Conservation (phyloP, 1,284 basidiomycete genomes). For the Trichosporon inkin region DNA sequence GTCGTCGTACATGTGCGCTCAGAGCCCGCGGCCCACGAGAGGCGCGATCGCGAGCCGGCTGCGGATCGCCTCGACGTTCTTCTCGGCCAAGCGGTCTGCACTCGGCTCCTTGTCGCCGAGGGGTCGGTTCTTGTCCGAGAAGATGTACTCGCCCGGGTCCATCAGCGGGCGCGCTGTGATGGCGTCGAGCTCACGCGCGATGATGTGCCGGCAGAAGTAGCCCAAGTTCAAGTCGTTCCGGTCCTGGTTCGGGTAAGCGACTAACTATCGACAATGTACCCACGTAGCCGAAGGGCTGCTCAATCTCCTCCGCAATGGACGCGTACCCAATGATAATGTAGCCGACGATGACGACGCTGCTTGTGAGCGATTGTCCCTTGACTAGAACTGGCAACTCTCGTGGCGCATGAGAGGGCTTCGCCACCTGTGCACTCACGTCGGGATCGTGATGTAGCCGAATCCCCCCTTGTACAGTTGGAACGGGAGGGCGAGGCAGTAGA, state of each 20-base stretch:
- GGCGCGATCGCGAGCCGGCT: slow-evolving; percentile 5
- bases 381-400: not conserved
- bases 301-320: slow-evolving; percentile 39
- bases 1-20: too few relatives aligned
- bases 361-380: not conserved
- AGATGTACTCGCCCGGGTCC: slow-evolving; percentile 39
- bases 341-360: slow-evolving; percentile 16
- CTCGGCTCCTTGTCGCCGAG: slow-evolving; percentile 20
- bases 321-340: slow-evolving; percentile 50
- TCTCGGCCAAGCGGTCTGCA: slow-evolving; percentile 8
- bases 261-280: not conserved
- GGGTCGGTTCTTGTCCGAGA: slow-evolving; percentile 26
- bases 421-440: slow-evolving; percentile 42
- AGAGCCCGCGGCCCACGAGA: not conserved
- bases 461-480: slow-evolving; percentile 61
- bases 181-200: slow-evolving; percentile 45
- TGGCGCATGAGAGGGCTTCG: too few relatives aligned
- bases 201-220: slow-evolving; percentile 47
- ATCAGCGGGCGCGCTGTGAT: slow-evolving; percentile 40
- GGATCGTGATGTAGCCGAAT: slow-evolving; percentile 64
- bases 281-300: slow-evolving; percentile 49
- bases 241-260: not conserved
- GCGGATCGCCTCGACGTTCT: slow-evolving; percentile 10
- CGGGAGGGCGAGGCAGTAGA: slow-evolving; percentile 54
- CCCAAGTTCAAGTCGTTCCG: slow-evolving; percentile 33